Evolutionary conservation across 2,329 filamentous ascomycete species (phyloP).

Genomic region (Blastomyces gilchristii): DNA sequence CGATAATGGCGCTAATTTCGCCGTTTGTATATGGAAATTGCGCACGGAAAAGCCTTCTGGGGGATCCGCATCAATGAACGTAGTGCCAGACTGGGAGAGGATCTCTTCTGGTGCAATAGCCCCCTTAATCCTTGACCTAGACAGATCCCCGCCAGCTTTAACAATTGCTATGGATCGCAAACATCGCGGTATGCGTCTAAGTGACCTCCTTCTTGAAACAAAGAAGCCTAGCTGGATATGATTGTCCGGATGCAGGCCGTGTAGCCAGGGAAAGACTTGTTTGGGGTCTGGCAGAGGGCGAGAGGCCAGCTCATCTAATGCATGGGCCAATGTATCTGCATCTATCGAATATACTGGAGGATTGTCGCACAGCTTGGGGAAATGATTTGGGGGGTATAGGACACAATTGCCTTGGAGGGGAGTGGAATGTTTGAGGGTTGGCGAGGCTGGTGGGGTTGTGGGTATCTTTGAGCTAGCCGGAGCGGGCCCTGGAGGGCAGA

Average conservation of each 20-base stretch:
- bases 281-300: conserved; percentile 76
- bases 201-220: conserved; percentile 59
- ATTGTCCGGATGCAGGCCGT: conserved; percentile 83
- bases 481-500: conserved; percentile 70
- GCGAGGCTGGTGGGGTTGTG: conserved; percentile 57
- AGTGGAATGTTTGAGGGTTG: conserved; percentile 46
- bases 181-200: conserved; percentile 62
- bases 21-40: conserved; percentile 93
- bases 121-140: conserved; percentile 67
- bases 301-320: conserved; percentile 63
- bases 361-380: conserved; percentile 44
- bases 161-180: conserved; percentile 74
- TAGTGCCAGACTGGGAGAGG: conserved; percentile 46
- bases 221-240: conserved; percentile 87
- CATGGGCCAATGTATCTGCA: conserved; percentile 56
- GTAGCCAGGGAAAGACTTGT: conserved; percentile 91
- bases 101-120: conserved; percentile 76
- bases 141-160: conserved; percentile 76
- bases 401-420: conserved; percentile 54
- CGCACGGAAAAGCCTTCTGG: conserved; percentile 85
- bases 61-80: conserved; percentile 77
- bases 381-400: conserved; percentile 61
- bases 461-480: conserved; percentile 30
- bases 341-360: conserved; percentile 63
- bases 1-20: conserved; percentile 76